Evolutionary conservation across 345 rosid genomes (phyloP).

Genomic region (Eutrema heterophyllum): DNA sequence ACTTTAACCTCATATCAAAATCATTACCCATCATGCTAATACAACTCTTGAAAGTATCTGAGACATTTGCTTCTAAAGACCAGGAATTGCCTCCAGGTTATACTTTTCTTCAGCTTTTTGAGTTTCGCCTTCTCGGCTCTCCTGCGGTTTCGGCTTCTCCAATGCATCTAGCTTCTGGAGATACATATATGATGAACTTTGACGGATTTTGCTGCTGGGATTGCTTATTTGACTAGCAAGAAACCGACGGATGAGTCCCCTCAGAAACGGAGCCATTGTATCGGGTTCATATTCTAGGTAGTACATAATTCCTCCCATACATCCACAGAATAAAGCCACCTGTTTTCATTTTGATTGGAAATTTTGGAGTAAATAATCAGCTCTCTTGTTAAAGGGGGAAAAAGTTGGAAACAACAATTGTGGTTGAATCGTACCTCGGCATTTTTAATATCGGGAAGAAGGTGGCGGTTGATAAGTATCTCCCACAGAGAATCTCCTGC

Average conservation of each 20-base stretch:
- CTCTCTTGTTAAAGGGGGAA: background rate
- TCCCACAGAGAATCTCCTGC: conserved; percentile 98
- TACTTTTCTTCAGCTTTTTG: conserved; percentile 53
- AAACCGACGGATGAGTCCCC: conserved; percentile 90
- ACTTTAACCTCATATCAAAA: conserved; percentile 10
- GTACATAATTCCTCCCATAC: conserved; percentile 99
- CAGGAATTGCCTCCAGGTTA: conserved; percentile 89
- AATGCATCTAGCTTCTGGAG: conserved; percentile 65
- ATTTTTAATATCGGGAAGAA: conserved; percentile 80
- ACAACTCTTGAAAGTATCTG: background rate
- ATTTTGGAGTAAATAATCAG: background rate
- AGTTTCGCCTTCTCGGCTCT: conserved; percentile 45
- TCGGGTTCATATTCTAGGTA: conserved; percentile 90
- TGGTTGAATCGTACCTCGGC: conserved; percentile 62
- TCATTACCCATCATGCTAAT: conserved; percentile 1
- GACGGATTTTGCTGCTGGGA: conserved; percentile 49
- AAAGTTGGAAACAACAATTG: background rate
- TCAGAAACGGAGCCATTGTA: conserved; percentile 92
- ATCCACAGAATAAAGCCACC: conserved; percentile 93
- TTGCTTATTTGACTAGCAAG: conserved; percentile 93
- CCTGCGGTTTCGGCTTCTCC: conserved; percentile 49
- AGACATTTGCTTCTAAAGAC: conserved; percentile 48
- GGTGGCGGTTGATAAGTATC: conserved; percentile 75
- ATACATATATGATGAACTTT: conserved; percentile 62
- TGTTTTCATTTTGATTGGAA: conserved; percentile 25